Conservation (phyloP, 2,329 filamentous ascomycete species). For the Fusarium brachygibbosum region DNA sequence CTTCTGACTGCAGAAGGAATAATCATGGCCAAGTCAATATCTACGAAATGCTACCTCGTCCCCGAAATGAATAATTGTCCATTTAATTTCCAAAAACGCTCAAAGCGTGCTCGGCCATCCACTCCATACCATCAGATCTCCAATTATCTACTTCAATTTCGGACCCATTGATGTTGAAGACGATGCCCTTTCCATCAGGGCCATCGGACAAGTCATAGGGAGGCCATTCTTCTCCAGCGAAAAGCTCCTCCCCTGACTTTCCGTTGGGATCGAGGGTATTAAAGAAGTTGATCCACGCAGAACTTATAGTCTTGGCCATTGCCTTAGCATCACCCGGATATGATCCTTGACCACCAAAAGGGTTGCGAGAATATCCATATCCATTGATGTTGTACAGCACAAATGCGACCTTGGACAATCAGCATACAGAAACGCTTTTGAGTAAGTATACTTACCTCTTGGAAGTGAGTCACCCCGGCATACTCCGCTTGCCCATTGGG, state of each 20-base stretch:
- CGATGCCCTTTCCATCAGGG: conserved; percentile 46
- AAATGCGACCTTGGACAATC: conserved; percentile 53
- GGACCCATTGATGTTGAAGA: conserved; percentile 48
- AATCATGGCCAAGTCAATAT: too few species aligned
- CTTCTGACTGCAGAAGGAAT: too few species aligned
- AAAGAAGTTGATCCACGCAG: conserved; percentile 53
- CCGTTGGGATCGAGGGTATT: conserved; percentile 49
- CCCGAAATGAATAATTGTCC: too few species aligned
- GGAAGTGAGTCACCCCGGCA: conserved; percentile 56
- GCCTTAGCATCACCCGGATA: conserved; percentile 46
- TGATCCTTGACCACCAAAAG: conserved; percentile 49
- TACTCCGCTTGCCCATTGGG: conserved; percentile 43
- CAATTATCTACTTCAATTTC: conserved; percentile 50
- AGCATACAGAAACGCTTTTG: background rate
- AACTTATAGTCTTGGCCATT: conserved; percentile 49
- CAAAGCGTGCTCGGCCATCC: conserved; percentile 49
- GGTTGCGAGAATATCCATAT: conserved; percentile 51
- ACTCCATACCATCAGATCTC: conserved; percentile 49
- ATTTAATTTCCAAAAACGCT: conserved; percentile 49
- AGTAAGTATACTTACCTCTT: conserved; percentile 41
- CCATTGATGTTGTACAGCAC: conserved; percentile 57
- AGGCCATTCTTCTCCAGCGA: conserved; percentile 46
- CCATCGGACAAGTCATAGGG: conserved; percentile 37
- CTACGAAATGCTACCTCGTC: too few species aligned
- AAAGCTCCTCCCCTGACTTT: background rate